Conservation (phyloP, 768 basidiomycete species). For the Lactarius psammicola region DNA sequence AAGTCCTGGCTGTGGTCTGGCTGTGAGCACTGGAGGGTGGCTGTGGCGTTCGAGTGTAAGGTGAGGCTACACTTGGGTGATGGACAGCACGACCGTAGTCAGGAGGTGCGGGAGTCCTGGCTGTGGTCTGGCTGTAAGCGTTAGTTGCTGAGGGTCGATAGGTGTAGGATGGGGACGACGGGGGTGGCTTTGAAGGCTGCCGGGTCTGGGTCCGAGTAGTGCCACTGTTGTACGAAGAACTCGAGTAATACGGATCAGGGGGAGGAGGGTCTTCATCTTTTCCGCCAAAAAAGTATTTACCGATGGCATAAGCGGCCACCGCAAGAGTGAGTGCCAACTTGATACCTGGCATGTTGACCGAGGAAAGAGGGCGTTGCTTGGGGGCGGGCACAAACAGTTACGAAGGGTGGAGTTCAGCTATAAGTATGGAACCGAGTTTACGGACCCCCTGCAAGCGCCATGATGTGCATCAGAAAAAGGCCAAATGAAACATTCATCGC, state of each 20-base stretch:
- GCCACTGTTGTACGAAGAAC: background rate
- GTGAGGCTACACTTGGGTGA: background rate
- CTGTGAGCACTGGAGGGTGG: too few species aligned
- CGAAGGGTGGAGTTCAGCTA: background rate
- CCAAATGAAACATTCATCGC: background rate
- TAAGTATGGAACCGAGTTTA: background rate
- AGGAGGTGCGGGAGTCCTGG: background rate
- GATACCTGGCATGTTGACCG: constrained; percentile 1
- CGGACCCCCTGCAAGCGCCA: background rate
- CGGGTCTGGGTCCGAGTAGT: background rate
- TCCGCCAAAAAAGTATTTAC: background rate
- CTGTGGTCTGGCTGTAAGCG: background rate
- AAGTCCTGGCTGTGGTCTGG: background rate
- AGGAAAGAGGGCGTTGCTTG: background rate
- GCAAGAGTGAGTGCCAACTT: background rate
- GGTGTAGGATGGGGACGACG: background rate
- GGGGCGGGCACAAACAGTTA: background rate
- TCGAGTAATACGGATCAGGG: background rate
- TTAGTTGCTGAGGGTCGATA: background rate
- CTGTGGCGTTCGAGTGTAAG: background rate
- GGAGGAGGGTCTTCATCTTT: background rate
- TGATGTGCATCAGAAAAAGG: background rate
- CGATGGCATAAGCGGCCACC: background rate
- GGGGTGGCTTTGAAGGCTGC: background rate
- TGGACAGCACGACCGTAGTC: background rate